Conservation (phyloP, 1,284 basidiomycete species). For the Sanghuangporus baumii region DNA sequence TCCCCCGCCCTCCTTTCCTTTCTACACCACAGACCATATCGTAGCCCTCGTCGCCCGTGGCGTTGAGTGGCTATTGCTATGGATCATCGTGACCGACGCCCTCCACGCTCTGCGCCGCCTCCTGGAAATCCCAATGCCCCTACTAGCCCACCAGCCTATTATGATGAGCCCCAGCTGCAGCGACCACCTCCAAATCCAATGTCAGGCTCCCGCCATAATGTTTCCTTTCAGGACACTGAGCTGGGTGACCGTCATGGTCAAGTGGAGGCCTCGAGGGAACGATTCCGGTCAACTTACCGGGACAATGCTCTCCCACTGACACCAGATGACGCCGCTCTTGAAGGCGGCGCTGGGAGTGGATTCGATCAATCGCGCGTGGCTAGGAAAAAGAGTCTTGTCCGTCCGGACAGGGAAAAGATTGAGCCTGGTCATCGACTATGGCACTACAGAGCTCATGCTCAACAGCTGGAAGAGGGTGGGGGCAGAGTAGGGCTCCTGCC, state of each 20-base stretch:
- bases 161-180: slow-evolving; percentile 23
- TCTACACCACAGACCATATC: not conserved
- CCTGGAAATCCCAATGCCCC: slow-evolving; percentile 19
- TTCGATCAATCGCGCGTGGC: slow-evolving; percentile 39
- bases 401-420: slow-evolving; percentile 94
- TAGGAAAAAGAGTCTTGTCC: slow-evolving; percentile 91
- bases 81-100: slow-evolving; percentile 31
- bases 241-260: slow-evolving; percentile 56
- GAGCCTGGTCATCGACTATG: slow-evolving; percentile 93
- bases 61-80: slow-evolving; percentile 20
- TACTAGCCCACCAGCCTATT: slow-evolving; percentile 28
- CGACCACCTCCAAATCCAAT: slow-evolving; percentile 24
- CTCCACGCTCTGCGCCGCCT: slow-evolving; percentile 22
- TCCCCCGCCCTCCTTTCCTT: not conserved
- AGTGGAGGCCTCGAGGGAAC: slow-evolving; percentile 47
- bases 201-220: slow-evolving; percentile 37
- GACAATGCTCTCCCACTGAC: slow-evolving; percentile 38
- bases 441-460: slow-evolving; percentile 91
- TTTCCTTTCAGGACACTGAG: slow-evolving; percentile 65
- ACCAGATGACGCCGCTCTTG: slow-evolving; percentile 42
- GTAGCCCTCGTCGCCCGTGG: not conserved
- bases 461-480: slow-evolving; percentile 70
- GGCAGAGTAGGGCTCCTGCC: slow-evolving; percentile 66
- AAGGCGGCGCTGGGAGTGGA: slow-evolving; percentile 35
- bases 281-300: slow-evolving; percentile 49